Evolutionary conservation across 73 alveolate genomes (phyloP).

Genomic region (Loxodes magnus): DNA sequence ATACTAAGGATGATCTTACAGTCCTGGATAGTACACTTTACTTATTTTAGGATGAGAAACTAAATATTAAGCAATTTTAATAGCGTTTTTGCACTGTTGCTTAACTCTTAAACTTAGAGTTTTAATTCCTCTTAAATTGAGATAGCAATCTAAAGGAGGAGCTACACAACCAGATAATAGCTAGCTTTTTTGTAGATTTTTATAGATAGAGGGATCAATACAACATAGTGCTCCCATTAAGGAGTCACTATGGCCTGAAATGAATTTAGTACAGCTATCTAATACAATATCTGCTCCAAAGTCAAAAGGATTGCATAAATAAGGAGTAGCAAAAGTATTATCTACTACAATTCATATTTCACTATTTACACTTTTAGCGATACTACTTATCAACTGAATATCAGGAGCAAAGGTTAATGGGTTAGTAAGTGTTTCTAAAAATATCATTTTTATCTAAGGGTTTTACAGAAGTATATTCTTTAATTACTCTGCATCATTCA

Average conservation of each 20-base stretch:
- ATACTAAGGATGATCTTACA: conserved; percentile 77
- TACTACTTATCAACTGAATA: conserved; percentile 49
- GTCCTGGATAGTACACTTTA: conserved; percentile 90
- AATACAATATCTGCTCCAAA: conserved; percentile 85
- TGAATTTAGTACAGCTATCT: conserved; percentile 84
- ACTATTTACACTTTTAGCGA: conserved; percentile 55
- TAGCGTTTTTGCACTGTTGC: conserved; percentile 75
- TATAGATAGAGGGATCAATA: conserved; percentile 59
- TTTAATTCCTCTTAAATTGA: conserved; percentile 82
- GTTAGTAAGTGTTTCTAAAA: conserved; percentile 92
- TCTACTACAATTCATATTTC: conserved; percentile 63
- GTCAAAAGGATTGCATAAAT: conserved; percentile 69
- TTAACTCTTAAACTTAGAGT: conserved; percentile 81
- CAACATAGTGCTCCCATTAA: conserved; percentile 76
- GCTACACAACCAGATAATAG: conserved; percentile 71
- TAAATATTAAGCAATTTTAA: conserved; percentile 83
- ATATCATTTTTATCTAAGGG: conserved; percentile 75
- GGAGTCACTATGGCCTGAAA: conserved; percentile 95
- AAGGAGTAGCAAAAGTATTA: conserved; percentile 86
- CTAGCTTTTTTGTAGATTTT: conserved; percentile 48
- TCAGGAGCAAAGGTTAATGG: conserved; percentile 77
- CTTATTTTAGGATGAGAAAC: conserved; percentile 83
- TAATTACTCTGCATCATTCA: conserved; percentile 53
- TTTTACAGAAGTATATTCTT: conserved; percentile 43
- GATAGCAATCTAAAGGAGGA: conserved; percentile 83